These are phyloP conservation scores for Neoarthrinium moseri DNA, from an alignment of 2,329 filamentous ascomycete species.

Conservation along the genomic window DNA sequence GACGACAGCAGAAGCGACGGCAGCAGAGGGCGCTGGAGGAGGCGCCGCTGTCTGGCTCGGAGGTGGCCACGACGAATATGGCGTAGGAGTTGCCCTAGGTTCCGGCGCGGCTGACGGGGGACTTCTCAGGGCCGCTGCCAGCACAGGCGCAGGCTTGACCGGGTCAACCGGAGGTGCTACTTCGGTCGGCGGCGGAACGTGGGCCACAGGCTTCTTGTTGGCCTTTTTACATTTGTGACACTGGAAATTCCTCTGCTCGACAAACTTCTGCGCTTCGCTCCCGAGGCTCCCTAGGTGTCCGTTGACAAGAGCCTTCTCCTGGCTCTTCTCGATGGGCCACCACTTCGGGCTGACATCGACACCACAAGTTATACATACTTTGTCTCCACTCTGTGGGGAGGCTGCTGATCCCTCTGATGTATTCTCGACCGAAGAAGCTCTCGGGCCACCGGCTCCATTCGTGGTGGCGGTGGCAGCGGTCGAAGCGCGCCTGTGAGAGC, in stretches of 20 bases:
- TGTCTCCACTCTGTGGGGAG: slow-evolving; percentile 41
- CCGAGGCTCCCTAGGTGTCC: slow-evolving; percentile 50
- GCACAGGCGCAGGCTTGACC: slow-evolving; percentile 22
- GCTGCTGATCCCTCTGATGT: slow-evolving; percentile 22
- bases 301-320: slow-evolving; percentile 52
- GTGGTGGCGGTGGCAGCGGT: slow-evolving; percentile 42
- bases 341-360: slow-evolving; percentile 74
- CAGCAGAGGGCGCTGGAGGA: slow-evolving; percentile 11
- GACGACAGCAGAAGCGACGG: slow-evolving; percentile 16
- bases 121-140: slow-evolving; percentile 21
- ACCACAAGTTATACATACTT: slow-evolving; percentile 62
- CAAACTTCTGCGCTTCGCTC: slow-evolving; percentile 57
- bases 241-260: slow-evolving; percentile 62
- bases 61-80: slow-evolving; percentile 14
- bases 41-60: slow-evolving; percentile 17
- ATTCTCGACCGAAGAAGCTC: slow-evolving; percentile 24
- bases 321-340: slow-evolving; percentile 58
- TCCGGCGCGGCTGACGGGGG: slow-evolving; percentile 23
- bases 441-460: slow-evolving; percentile 17
- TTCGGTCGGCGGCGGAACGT: slow-evolving; percentile 24
- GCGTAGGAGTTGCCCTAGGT: slow-evolving; percentile 4
- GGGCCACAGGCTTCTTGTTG: slow-evolving; percentile 42
- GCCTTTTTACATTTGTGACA: slow-evolving; percentile 72
- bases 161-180: slow-evolving; percentile 25
- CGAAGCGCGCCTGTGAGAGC: slow-evolving; percentile 54